A percentile compares a stretch with the other conserved stretches of the same genome.
phyloP scores from a whole-genome alignment of 352 stramenopile genomes.

The Thalassiosira livingstoniorum region DNA sequence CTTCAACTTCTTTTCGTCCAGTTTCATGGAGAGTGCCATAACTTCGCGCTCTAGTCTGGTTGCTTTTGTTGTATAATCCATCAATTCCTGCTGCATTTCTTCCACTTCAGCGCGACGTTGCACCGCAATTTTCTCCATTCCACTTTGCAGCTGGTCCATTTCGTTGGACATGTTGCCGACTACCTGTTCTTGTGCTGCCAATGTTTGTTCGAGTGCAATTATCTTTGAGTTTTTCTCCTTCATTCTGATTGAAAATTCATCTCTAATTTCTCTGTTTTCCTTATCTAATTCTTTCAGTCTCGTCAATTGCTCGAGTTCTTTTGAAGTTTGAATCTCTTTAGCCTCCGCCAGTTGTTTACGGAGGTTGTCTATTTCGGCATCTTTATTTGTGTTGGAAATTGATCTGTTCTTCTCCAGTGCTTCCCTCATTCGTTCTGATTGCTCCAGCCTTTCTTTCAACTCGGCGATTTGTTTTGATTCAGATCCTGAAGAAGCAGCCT shows the following conservation, averaged over 20 bases:
- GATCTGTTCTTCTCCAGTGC: conserved; percentile 64
- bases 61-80: conserved; percentile 65
- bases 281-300: conserved; percentile 61
- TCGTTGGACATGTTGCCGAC: conserved; percentile 77
- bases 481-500: conserved; percentile 13
- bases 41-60: conserved; percentile 74
- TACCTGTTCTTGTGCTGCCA: conserved; percentile 78
- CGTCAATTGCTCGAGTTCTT: conserved; percentile 59
- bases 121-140: conserved; percentile 71
- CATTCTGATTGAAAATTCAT: conserved; percentile 63
- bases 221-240: conserved; percentile 76
- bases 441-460: conserved; percentile 45
- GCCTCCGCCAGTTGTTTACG: conserved; percentile 59
- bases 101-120: conserved; percentile 74
- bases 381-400: conserved; percentile 66
- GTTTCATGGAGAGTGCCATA: conserved; percentile 68
- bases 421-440: conserved; percentile 48
- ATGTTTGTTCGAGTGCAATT: conserved; percentile 74
- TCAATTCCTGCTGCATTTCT: conserved; percentile 81
- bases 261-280: conserved; percentile 61
- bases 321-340: conserved; percentile 43
- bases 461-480: conserved; percentile 44
- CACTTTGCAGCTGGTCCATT: conserved; percentile 80
- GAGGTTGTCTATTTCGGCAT: conserved; percentile 74
- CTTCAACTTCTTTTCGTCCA: conserved; percentile 74